Conservation (phyloP, 2,329 filamentous ascomycete genomes). For the Pyricularia pennisetigena region DNA sequence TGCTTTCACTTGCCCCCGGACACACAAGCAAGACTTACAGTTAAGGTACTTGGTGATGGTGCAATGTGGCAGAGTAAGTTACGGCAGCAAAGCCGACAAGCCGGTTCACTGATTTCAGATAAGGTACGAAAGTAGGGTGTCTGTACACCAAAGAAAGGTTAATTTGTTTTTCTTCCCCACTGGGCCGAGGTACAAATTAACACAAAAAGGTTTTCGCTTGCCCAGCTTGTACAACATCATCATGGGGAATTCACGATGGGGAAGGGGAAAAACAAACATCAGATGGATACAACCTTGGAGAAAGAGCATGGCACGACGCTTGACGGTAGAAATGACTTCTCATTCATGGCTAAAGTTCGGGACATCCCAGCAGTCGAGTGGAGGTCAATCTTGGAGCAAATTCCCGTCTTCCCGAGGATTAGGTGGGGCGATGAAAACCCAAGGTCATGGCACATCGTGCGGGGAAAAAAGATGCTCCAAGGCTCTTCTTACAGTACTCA, state of each 20-base stretch:
- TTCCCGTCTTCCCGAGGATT: not conserved
- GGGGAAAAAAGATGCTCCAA: not conserved
- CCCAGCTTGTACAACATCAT: not conserved
- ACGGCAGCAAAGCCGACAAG: not conserved
- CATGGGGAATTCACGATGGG: not conserved
- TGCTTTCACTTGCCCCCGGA: not conserved
- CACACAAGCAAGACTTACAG: not conserved
- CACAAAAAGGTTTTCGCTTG: not conserved
- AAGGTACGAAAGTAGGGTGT: not conserved
- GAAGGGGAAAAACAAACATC: not conserved
- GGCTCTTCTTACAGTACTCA: too few species aligned
- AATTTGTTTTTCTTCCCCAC: too few species aligned
- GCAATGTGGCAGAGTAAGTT: not conserved
- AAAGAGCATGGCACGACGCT: too few species aligned
- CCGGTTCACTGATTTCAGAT: not conserved
- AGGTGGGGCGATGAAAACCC: not conserved
- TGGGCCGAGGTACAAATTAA: not conserved
- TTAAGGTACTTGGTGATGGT: not conserved
- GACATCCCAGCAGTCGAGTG: not conserved
- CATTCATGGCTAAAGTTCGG: not conserved
- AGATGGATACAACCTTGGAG: not conserved
- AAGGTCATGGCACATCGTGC: not conserved
- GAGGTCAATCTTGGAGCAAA: not conserved
- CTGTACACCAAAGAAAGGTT: not conserved
- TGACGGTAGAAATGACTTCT: not conserved